A percentile compares a stretch with the other conserved stretches of the same genome.
Conservation (phyloP, 176 grass and related monocot genomes). For the Carex littledalei region DNA sequence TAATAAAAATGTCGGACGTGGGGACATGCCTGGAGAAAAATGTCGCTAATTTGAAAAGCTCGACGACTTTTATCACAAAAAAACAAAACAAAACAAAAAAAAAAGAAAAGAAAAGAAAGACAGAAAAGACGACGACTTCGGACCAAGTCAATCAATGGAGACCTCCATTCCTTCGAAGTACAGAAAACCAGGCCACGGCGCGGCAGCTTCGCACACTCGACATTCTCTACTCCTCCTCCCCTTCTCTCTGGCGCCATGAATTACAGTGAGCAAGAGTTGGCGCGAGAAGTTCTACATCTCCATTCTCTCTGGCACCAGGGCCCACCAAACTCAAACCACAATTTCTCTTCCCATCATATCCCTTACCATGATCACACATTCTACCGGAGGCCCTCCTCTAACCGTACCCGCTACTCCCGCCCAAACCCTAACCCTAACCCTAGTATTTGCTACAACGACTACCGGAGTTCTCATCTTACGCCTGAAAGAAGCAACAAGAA, state of each 20-base stretch:
- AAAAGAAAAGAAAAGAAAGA: too few species aligned
- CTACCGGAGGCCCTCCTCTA: neutral
- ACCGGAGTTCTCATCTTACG: neutral
- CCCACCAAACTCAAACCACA: neutral
- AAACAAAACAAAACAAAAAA: too few species aligned
- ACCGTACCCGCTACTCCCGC: neutral
- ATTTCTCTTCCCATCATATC: neutral
- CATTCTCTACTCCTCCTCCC: neutral
- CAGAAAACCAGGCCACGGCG: neutral
- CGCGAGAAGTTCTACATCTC: conserved; percentile 56
- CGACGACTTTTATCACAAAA: too few species aligned
- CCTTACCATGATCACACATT: neutral
- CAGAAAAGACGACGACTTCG: too few species aligned
- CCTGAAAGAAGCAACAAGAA: conserved; percentile 1
- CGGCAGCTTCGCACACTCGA: neutral
- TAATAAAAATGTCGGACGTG: too few species aligned
- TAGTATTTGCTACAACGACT: neutral
- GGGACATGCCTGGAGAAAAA: too few species aligned
- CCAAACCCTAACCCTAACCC: neutral
- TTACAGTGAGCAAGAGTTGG: conserved; percentile 11
- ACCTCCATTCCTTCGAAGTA: too few species aligned
- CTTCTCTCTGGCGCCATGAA: neutral
- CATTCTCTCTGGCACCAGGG: conserved; percentile 61
- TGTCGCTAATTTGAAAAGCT: too few species aligned
- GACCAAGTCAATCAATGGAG: too few species aligned